These are phyloP conservation scores for Abelmoschus esculentus DNA, from an alignment of 345 rosid species.

Conservation along the genomic window DNA sequence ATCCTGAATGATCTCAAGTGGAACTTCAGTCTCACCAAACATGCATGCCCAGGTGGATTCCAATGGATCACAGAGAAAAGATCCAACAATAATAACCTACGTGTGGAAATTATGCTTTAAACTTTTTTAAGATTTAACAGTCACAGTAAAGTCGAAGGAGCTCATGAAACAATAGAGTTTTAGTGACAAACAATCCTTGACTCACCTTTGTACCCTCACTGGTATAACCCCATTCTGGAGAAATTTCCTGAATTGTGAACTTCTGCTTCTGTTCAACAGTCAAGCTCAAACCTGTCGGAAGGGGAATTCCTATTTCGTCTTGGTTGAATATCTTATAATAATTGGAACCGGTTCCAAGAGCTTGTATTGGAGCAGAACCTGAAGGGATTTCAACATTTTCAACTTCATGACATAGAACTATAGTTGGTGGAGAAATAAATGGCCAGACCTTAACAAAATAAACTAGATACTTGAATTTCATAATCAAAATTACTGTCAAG, in stretches of 20 bases:
- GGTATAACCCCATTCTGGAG: no score
- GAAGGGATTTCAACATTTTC: no score
- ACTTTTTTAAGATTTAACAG: neutral
- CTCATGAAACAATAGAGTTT: neutral
- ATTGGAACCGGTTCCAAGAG: no score
- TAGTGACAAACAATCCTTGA: neutral
- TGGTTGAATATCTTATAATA: constrained; percentile 17
- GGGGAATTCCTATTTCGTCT: constrained; percentile 14
- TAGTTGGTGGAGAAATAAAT: no score
- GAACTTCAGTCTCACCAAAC: neutral
- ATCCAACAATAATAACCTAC: neutral
- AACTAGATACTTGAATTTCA: no score
- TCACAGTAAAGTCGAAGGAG: neutral
- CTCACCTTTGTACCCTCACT: no score
- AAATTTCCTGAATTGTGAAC: constrained; percentile 61
- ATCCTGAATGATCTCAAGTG: no score
- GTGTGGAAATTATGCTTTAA: neutral
- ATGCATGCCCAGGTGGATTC: neutral
- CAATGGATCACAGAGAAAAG: neutral
- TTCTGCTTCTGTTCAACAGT: constrained; percentile 50
- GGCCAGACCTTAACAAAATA: no score
- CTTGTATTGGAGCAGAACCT: no score
- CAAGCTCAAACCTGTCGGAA: constrained; percentile 26
- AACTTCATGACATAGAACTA: no score
- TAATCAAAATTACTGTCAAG: no score